Conservation (phyloP, 352 stramenopile species). For the Globisporangium cederbergense region DNA sequence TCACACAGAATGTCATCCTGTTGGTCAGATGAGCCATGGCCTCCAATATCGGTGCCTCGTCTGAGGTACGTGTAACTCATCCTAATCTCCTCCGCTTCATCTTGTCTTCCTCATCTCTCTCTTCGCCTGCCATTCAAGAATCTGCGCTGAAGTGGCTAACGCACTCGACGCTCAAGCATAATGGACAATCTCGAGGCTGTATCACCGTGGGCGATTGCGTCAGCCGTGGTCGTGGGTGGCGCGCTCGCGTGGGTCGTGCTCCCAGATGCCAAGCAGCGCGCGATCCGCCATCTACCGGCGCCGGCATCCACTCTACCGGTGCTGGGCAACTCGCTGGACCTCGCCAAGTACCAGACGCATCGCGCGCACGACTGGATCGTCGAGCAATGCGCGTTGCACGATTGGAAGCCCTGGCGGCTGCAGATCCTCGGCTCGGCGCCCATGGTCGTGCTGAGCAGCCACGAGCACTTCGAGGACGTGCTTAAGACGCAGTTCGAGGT, state of each 20-base stretch:
- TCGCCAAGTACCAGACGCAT: slow-evolving; percentile 9
- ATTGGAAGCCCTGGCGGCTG: slow-evolving; percentile 20
- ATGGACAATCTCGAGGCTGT: not conserved
- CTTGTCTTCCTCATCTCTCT: too few species aligned
- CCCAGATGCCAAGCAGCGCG: slow-evolving; percentile 1
- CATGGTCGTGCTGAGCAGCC: slow-evolving; percentile 18
- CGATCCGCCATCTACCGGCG: slow-evolving; percentile 6
- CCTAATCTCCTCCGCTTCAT: too few species aligned
- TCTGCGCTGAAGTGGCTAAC: too few species aligned
- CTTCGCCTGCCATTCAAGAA: too few species aligned
- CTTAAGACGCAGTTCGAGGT: slow-evolving; percentile 34
- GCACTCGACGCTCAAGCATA: too few species aligned
- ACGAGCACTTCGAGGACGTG: slow-evolving; percentile 30
- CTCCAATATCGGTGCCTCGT: too few species aligned
- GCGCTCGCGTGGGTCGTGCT: not conserved
- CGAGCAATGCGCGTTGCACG: slow-evolving; percentile 10
- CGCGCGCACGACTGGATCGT: slow-evolving; percentile 15
- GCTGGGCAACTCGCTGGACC: slow-evolving; percentile 22
- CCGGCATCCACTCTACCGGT: slow-evolving; percentile 18
- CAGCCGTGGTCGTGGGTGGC: not conserved
- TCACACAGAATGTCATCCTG: too few species aligned
- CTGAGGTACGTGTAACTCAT: too few species aligned
- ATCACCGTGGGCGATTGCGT: too few species aligned
- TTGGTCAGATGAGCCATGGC: too few species aligned
- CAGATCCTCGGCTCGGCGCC: slow-evolving; percentile 15